Conservation (phyloP, 202 grass and related monocot genomes). For the Bolboschoenoplectus hybrid region DNA sequence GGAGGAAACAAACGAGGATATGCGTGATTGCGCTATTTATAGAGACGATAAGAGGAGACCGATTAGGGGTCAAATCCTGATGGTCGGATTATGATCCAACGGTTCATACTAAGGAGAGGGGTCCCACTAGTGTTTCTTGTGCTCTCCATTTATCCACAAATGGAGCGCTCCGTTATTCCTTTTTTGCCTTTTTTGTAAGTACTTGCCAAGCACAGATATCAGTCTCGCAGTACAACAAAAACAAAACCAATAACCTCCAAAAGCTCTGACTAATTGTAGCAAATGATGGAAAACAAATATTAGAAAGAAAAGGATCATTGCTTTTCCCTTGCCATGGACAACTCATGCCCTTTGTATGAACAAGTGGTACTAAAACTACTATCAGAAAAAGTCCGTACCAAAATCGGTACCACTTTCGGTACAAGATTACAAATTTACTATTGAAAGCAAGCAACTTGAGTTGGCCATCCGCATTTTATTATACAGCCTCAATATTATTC, state of each 20-base stretch:
- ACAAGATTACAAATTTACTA: neutral
- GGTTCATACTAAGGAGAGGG: neutral
- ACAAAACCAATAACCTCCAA: too few species aligned
- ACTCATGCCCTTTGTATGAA: neutral
- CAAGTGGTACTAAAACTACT: neutral
- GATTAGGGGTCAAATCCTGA: slow-evolving; percentile 31
- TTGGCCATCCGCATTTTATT: neutral
- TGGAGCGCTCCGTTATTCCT: neutral
- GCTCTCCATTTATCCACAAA: neutral
- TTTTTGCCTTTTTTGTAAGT: neutral
- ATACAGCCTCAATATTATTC: neutral
- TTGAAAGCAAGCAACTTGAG: neutral
- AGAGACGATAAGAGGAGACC: neutral
- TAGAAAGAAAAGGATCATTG: neutral
- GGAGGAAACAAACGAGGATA: neutral
- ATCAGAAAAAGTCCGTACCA: neutral
- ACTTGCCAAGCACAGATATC: neutral
- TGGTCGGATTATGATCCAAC: slow-evolving; percentile 21
- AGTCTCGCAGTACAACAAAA: neutral
- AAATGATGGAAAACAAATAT: neutral
- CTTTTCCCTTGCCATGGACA: neutral
- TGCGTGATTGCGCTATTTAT: slow-evolving; percentile 10
- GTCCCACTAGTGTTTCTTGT: neutral
- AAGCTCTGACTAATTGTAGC: neutral
- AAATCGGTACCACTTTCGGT: neutral